Percentiles rank a stretch among this genome's conserved stretches.
phyloP scores from a whole-genome alignment of 208 protist species.

The Crithidia expoeki region DNA sequence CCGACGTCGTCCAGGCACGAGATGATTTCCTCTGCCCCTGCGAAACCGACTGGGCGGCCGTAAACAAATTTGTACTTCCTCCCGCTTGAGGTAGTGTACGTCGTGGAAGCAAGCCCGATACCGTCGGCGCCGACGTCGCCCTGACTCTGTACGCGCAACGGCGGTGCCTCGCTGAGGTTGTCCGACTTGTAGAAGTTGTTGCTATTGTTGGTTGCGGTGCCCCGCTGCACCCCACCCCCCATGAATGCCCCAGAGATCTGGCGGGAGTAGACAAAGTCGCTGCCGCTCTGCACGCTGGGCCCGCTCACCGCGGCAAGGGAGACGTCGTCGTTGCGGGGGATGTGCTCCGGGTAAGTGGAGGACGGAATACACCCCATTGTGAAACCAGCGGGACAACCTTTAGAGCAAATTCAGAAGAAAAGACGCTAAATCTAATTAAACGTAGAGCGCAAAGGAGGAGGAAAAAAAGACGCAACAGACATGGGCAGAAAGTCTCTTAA shows the following conservation, averaged over 20 bases:
- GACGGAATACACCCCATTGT: constrained; percentile 17
- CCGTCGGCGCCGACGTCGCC: constrained; percentile 5
- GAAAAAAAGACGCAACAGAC: no score
- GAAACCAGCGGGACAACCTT: no score
- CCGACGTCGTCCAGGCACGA: constrained; percentile 18
- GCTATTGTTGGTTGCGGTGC: not conserved
- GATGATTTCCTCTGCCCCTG: constrained; percentile 24
- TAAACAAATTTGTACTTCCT: constrained; percentile 12
- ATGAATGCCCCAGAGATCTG: not conserved
- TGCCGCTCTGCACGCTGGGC: not conserved
- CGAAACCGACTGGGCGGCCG: constrained; percentile 18
- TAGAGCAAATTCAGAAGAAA: no score
- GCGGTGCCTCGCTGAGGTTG: not conserved
- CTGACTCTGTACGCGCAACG: not conserved
- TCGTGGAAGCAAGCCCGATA: constrained; percentile 2
- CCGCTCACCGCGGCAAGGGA: not conserved
- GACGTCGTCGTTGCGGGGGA: not conserved
- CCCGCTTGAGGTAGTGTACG: constrained; percentile 9
- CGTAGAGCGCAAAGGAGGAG: no score
- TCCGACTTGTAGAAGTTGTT: not conserved
- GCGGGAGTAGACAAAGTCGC: constrained; percentile 4
- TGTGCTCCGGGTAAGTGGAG: constrained; percentile 14
- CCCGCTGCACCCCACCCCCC: not conserved
- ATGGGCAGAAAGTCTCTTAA: no score
- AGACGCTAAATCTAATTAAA: no score